phyloP scores from a whole-genome alignment of 352 stramenopile species.

The Aphanomyces stellatus region DNA sequence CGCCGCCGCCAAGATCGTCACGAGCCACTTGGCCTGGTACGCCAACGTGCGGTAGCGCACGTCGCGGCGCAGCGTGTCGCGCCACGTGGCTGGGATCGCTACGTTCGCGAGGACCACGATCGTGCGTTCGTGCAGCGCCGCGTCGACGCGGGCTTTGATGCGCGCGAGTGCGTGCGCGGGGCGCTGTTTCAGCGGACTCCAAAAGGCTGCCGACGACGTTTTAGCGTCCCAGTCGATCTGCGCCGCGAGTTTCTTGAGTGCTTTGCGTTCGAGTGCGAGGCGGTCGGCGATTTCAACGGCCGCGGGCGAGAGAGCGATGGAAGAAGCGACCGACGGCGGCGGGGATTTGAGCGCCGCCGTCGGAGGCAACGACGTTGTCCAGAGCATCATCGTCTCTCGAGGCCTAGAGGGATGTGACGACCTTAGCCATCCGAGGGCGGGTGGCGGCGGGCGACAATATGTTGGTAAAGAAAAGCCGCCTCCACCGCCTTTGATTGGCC shows the following conservation, averaged over 20 bases:
- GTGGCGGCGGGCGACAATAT: too few species aligned
- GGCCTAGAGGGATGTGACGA: too few species aligned
- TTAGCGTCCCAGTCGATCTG: slow-evolving; percentile 11
- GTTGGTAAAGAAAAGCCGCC: too few species aligned
- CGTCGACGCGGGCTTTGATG: neutral
- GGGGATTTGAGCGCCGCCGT: too few species aligned
- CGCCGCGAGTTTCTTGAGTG: neutral
- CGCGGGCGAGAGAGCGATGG: too few species aligned
- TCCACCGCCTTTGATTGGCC: too few species aligned
- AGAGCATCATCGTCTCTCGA: neutral
- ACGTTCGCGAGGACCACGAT: neutral
- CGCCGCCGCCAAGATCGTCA: neutral
- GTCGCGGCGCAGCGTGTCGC: neutral
- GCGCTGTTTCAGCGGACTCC: neutral
- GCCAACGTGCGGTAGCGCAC: neutral
- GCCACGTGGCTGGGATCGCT: neutral
- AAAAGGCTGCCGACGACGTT: neutral
- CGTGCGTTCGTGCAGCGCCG: slow-evolving; percentile 7
- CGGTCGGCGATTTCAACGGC: neutral
- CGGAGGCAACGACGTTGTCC: neutral
- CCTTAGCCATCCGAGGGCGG: too few species aligned
- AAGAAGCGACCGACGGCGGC: too few species aligned
- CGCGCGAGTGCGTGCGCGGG: neutral
- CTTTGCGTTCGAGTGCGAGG: neutral
- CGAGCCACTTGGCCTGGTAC: slow-evolving; percentile 8